phyloP scores from a whole-genome alignment of 768 basidiomycete species.

The Leccinum disarticulatum region DNA sequence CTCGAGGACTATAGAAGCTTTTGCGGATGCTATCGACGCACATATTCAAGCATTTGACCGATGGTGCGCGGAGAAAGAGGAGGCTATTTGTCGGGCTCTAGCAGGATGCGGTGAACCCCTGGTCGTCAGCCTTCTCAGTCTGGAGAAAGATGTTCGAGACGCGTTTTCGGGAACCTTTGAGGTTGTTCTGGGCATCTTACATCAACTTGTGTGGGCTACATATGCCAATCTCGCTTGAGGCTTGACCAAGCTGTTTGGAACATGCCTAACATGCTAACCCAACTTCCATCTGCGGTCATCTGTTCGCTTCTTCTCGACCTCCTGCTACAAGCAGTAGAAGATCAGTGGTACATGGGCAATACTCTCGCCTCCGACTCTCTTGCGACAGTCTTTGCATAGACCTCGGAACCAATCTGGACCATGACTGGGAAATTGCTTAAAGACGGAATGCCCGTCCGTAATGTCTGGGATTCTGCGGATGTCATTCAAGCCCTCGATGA shows the following conservation, averaged over 20 bases:
- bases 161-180: conserved; percentile 58
- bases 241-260: conserved; percentile 39
- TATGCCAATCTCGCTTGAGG: conserved; percentile 30
- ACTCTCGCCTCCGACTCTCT: conserved; percentile 52
- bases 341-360: conserved; percentile 60
- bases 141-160: conserved; percentile 59
- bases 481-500: conserved; percentile 46
- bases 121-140: conserved; percentile 64
- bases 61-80: conserved; percentile 74
- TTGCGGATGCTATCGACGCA: conserved; percentile 68
- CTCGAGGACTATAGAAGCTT: conserved; percentile 76
- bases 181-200: conserved; percentile 53
- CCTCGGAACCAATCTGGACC: conserved; percentile 70
- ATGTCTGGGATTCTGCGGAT: conserved; percentile 27
- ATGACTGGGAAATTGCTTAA: conserved; percentile 73
- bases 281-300: conserved; percentile 49
- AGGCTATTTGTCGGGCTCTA: conserved; percentile 60
- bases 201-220: conserved; percentile 29
- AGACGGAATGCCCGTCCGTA: conserved; percentile 63
- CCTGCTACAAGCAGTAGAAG: conserved; percentile 56
- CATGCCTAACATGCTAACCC: conserved; percentile 38
- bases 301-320: conserved; percentile 63
- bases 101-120: conserved; percentile 42
- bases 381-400: conserved; percentile 58
- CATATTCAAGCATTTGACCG: conserved; percentile 57